Evolutionary conservation across 2,329 filamentous ascomycete genomes (phyloP), one percentile per base, ranked within the genome.

Genomic region (Penicillium sp.): DNA sequence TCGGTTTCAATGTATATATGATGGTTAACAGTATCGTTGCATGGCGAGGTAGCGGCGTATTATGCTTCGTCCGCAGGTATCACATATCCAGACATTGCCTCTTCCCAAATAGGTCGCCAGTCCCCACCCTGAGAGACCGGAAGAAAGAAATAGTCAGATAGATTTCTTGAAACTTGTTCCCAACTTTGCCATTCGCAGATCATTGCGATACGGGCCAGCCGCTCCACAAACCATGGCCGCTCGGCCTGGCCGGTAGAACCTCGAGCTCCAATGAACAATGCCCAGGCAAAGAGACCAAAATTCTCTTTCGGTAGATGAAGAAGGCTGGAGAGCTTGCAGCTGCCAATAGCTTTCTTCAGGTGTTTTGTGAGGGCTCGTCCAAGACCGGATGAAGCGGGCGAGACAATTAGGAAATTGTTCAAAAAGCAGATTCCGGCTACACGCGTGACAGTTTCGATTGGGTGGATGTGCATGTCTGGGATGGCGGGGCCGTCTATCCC

Each of bases 301-400:
- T 52, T 61, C 34, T 59, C 59, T 32, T 56, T 60, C 4, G 56
- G 51, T 34, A 58, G 43, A 18, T 39, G 50, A 18, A 52, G 40
- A 7, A 59, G 58, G 40, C 54, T 34, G 12, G 49, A 54, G 32
- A 55, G 44, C 17, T 56, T 52, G 29, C 58, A 71, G 13, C 37
- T 54, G 20, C 44, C 46, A 10, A 67, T 45, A 1, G 57, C 64
- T 12, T 50, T 52, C 20, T 59, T 62, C 18, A 70, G 46, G 39
- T 72, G 65, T 15, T 59, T 66, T 7, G 65, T 70, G 15, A 72
- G 56, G 6, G 68, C 67, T 26, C 68, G 64, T n/a, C 66, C 67
- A 10, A 72, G 51, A 6, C 70, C 70, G 7, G 64, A 64, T 1
- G 65, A 64, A 6, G 70, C 63, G 18, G 65, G 70, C 5, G 67